These are phyloP conservation scores for Hypomontagnella submonticulosa DNA, from an alignment of 495 filamentous ascomycete genomes.

Conservation along the genomic window DNA sequence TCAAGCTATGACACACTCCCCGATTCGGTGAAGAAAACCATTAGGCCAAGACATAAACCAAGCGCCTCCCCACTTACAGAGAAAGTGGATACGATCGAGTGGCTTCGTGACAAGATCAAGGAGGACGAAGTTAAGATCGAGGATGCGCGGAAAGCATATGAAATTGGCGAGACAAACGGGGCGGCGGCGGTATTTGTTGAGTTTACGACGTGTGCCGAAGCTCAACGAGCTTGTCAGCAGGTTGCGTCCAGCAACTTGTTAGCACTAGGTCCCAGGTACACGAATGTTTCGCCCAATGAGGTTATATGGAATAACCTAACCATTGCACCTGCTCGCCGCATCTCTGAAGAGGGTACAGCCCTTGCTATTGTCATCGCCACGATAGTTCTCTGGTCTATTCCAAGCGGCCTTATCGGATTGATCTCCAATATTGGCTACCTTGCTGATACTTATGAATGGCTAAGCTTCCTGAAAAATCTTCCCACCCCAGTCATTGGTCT, in stretches of 20 bases:
- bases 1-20: constrained; percentile 60
- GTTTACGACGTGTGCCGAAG: constrained; percentile 78
- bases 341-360: constrained; percentile 73
- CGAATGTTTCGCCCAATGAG: constrained; percentile 79
- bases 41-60: constrained; percentile 66
- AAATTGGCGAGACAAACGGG: constrained; percentile 66
- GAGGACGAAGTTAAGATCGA: constrained; percentile 79
- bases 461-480: constrained; percentile 74
- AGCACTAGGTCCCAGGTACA: constrained; percentile 86
- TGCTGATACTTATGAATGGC: constrained; percentile 67
- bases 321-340: constrained; percentile 82
- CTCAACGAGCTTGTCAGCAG: constrained; percentile 84
- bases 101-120: constrained; percentile 79
- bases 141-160: constrained; percentile 70
- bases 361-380: constrained; percentile 71
- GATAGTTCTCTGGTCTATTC: constrained; percentile 92
- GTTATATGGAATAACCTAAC: constrained; percentile 85
- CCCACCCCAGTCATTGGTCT: constrained; percentile 74
- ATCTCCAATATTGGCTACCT: constrained; percentile 83
- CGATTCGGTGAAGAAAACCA: constrained; percentile 59
- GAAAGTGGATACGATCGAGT: constrained; percentile 87
- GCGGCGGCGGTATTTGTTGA: constrained; percentile 75
- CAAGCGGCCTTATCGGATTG: constrained; percentile 78
- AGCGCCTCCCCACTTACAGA: constrained; percentile 60
- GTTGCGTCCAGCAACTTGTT: constrained; percentile 81